Base-by-base conservation (phyloP, 2,329 filamentous ascomycete genomes). In the Leptographium lundbergii region DNA sequence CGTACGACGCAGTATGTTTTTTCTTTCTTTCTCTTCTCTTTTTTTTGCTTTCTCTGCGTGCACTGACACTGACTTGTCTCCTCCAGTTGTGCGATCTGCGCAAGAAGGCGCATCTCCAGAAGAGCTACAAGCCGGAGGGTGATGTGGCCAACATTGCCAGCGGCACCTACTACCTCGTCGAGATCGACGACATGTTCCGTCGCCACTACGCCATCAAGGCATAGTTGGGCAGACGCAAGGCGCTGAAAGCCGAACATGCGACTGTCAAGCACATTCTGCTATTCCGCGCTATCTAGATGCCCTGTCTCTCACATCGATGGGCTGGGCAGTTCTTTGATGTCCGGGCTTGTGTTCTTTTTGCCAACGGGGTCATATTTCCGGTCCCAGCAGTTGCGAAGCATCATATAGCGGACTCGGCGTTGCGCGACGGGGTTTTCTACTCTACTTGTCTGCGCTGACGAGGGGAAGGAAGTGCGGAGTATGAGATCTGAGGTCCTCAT, bases 151-250 rank as follows among this genome's bases (percentile, higher is more conserved):
- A 81, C 65, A 80, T 94, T 60, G 70, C 71, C 61, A 74, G 80
- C 61, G 86, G 84, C 61, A 84, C 84, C 25, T 94, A 92, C 77
- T 94, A 91, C 76, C 80, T 94, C 61, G 83, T 82, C 69, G 84
- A 86, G 71, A 81, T 94, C 54, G 88, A 94, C 69, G 87, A 89
- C 67, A 90, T 90, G 87, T 94, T 89, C 85, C 85, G 87, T 77
- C 83, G 89, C 68, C 81, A 81, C 70, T 94, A 94, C 74, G 75
- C 79, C 59, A 71, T 91, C 75, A 88, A 91, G 81, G 85, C 80
- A 72, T 91, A 81, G 70, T 39, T 14, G 27, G 55, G 27, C 17
- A 29, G 27, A 29, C 25, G 29, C 52, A 17, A 6, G 29, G 25
- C 13, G 48, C 24, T 27, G 34, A 39, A 29, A 29, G 34, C 14